Evolutionary conservation across 768 basidiomycete species (phyloP).

Genomic region (Pleurotus platypus): DNA sequence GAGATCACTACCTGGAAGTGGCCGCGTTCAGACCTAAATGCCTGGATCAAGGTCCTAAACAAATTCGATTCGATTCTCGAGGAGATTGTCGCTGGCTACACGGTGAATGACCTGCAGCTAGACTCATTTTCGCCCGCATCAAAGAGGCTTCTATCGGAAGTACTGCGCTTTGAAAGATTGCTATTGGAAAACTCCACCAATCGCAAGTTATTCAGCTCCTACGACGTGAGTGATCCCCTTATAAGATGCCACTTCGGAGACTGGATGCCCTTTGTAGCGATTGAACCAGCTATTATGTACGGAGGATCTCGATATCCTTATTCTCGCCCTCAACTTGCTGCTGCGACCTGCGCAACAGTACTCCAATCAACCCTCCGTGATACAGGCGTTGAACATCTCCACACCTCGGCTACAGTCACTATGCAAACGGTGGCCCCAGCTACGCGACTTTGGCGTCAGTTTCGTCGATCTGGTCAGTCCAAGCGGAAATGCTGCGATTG

Average conservation of each 20-base stretch:
- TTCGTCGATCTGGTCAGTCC: slow-evolving; percentile 68
- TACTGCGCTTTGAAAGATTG: slow-evolving; percentile 85
- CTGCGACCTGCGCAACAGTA: slow-evolving; percentile 95
- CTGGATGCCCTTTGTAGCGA: slow-evolving; percentile 48
- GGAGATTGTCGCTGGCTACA: slow-evolving; percentile 77
- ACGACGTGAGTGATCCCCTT: slow-evolving; percentile 74
- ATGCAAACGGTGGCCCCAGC: slow-evolving; percentile 78
- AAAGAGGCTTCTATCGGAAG: slow-evolving; percentile 73
- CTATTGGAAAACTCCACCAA: slow-evolving; percentile 97
- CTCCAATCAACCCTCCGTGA: slow-evolving; percentile 81
- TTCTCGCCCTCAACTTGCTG: slow-evolving; percentile 78
- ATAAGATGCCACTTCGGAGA: slow-evolving; percentile 5
- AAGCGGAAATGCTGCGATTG: slow-evolving; percentile 48
- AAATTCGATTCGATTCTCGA: slow-evolving; percentile 90
- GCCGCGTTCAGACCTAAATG: slow-evolving; percentile 94
- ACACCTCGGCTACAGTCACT: slow-evolving; percentile 79
- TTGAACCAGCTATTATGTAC: slow-evolving; percentile 85
- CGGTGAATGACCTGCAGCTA: slow-evolving; percentile 80
- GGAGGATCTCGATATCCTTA: slow-evolving; percentile 85
- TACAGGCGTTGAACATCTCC: slow-evolving; percentile 77
- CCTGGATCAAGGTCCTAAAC: slow-evolving; percentile 95
- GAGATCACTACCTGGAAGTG: slow-evolving; percentile 85
- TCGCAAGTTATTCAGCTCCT: slow-evolving; percentile 92
- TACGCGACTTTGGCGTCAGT: slow-evolving; percentile 77
- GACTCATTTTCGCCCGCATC: slow-evolving; percentile 72